Base-by-base conservation (phyloP, 495 filamentous ascomycete species). In the Achaetomiella virescens region DNA sequence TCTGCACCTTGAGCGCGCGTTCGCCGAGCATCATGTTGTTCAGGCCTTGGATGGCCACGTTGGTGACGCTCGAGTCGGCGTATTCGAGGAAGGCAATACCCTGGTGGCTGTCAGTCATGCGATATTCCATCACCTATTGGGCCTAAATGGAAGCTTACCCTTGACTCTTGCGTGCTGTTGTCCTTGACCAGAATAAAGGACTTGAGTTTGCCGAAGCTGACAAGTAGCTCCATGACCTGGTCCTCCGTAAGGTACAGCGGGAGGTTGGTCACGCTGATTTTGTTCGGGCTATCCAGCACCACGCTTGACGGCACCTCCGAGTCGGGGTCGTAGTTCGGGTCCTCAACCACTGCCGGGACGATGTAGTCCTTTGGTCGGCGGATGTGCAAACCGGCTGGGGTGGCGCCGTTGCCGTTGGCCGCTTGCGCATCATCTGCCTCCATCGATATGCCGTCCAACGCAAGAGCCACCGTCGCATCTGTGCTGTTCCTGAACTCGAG, bases 31-130 rank as follows among this genome's bases (percentile, higher is more conserved):
- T 85, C 90, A 97, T 96, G 22, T 85, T 85, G 64, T 97, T 90
- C 18, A 98, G 76, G 27, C 90, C 91, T 61, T 96, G 87, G 18
- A 97, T 87, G 6, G 93, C 92, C 55, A 95, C 86, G 46, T 87
- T 83, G 40, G 90, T 96, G 31, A 82, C 77, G 14, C 78, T 69
- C 20, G 90, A 79, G 57, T 98, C 90, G 44, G 78, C 77, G 57
- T 96, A 98, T 75, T 97, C 95, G 72, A 90, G 93, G 78, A 97
- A 98, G 2, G 93, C 93, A 66, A 98, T 89, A 17, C 93, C 95
- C 90, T 96, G 62, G 9, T 60, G 67, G 62, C 17, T 36, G 55
- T 44, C 43, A 57, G 31, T 11, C 35, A 11, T 9, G 9, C 9
- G n/a, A 47, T 36, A n/a, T 18, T 37, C n/a, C n/a, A 20, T 17